Evolutionary conservation across 306 rosid species (phyloP).

Genomic region (Leucaena leucocephala): DNA sequence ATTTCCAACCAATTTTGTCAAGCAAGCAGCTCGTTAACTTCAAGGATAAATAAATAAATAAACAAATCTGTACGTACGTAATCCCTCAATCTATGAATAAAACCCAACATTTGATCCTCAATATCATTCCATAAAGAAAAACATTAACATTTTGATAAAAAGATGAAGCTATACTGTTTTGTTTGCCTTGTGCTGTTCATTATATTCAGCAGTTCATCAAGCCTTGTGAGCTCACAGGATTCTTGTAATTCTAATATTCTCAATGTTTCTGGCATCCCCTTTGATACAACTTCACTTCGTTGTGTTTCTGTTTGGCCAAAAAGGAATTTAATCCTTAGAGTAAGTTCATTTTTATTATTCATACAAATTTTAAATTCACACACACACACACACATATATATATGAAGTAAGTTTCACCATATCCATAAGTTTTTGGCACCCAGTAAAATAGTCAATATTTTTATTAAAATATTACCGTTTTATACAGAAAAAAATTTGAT

Average conservation of each 20-base stretch:
- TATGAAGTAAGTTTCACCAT: too few relatives aligned
- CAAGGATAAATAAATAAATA: neutral
- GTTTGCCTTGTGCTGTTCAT: constrained; percentile 19
- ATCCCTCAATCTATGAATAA: neutral
- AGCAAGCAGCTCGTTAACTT: neutral
- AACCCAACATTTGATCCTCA: neutral
- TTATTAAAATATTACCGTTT: too few relatives aligned
- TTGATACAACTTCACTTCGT: constrained; percentile 22
- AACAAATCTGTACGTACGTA: neutral
- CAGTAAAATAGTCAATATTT: too few relatives aligned
- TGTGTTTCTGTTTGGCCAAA: constrained; percentile 28
- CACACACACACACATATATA: too few relatives aligned
- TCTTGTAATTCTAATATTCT: constrained; percentile 18
- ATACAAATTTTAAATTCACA: too few relatives aligned
- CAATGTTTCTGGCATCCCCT: neutral
- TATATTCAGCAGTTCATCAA: constrained; percentile 18
- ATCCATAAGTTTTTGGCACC: too few relatives aligned
- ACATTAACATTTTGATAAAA: too few relatives aligned
- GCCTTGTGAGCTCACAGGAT: constrained; percentile 25
- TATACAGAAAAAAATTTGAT: too few relatives aligned
- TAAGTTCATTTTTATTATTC: neutral
- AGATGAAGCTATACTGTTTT: constrained; percentile 28
- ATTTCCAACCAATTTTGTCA: neutral
- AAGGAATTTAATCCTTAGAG: constrained; percentile 32
- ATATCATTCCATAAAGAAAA: neutral